A percentile compares a stretch with the other conserved stretches of the same genome.
phyloP scores from a whole-genome alignment of 352 stramenopile genomes.

The Phytophthora pinifolia region DNA sequence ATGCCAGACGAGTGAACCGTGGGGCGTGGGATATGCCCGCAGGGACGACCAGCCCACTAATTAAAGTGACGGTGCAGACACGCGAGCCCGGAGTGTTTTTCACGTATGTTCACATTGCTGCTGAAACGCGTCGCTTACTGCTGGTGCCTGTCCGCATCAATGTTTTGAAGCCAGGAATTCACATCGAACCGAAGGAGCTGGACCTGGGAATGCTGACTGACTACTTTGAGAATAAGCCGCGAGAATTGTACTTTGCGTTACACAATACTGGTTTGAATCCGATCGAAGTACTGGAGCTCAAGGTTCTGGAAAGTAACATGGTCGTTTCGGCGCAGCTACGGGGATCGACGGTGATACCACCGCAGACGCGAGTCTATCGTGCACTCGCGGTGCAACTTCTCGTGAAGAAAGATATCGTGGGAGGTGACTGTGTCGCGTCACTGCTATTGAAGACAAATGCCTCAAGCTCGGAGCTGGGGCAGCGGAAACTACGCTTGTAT shows the following conservation, averaged over 20 bases:
- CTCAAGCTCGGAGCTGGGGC: constrained; percentile 19
- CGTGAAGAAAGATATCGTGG: constrained; percentile 13
- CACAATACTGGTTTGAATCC: constrained; percentile 43
- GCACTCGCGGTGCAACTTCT: constrained; percentile 35
- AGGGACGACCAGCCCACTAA: constrained; percentile 33
- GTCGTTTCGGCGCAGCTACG: constrained; percentile 33
- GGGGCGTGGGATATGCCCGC: constrained; percentile 45
- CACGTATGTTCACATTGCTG: constrained; percentile 39
- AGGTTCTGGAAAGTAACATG: constrained; percentile 33
- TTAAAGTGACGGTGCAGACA: constrained; percentile 35
- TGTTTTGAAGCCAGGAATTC: constrained; percentile 39
- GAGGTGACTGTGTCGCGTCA: constrained; percentile 23
- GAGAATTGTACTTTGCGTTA: constrained; percentile 34
- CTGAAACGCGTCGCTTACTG: constrained; percentile 16
- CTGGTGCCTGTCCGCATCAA: constrained; percentile 40
- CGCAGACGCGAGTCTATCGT: constrained; percentile 34
- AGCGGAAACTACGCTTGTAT: constrained; percentile 32
- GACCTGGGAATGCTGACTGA: constrained; percentile 40
- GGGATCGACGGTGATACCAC: constrained; percentile 34
- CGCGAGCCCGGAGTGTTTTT: constrained; percentile 30
- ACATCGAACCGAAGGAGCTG: constrained; percentile 37
- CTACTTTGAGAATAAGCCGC: constrained; percentile 24
- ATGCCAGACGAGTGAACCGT: constrained; percentile 15
- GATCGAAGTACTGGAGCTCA: constrained; percentile 41
- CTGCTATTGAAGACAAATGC: constrained; percentile 46